These are phyloP conservation scores for Gossypium arboreum DNA, from an alignment of 345 rosid genomes.

Conservation along the genomic window DNA sequence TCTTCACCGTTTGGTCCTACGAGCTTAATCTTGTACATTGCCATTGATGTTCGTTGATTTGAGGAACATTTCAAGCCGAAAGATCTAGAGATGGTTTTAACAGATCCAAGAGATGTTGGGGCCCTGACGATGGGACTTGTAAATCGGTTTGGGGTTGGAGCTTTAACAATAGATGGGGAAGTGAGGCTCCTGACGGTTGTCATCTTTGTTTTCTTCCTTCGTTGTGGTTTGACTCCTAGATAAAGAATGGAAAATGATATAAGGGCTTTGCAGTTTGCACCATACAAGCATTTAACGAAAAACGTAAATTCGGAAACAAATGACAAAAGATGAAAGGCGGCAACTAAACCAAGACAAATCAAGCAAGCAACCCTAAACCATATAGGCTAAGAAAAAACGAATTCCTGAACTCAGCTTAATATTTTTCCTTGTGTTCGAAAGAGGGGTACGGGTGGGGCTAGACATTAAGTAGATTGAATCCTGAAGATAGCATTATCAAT, in stretches of 20 bases:
- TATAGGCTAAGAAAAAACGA: too few relatives aligned
- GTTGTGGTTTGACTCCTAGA: background rate
- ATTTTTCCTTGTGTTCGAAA: too few relatives aligned
- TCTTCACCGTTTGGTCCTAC: conserved; percentile 62
- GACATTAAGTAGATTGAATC: too few relatives aligned
- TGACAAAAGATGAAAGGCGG: background rate
- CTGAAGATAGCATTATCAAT: too few relatives aligned
- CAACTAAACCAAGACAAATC: background rate
- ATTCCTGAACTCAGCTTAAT: too few relatives aligned
- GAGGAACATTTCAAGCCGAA: conserved; percentile 57
- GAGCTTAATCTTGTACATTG: conserved; percentile 67
- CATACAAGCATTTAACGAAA: background rate
- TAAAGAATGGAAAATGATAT: background rate
- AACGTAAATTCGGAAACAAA: background rate
- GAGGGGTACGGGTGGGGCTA: too few relatives aligned
- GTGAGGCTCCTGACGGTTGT: conserved; percentile 37
- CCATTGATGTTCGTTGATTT: conserved; percentile 46
- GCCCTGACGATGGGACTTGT: conserved; percentile 24
- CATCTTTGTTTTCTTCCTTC: conserved; percentile 30
- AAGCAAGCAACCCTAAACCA: background rate
- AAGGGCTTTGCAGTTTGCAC: background rate
- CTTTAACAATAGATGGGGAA: conserved; percentile 42
- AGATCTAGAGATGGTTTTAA: conserved; percentile 41
- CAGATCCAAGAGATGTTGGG: conserved; percentile 43
- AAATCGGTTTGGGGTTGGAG: conserved; percentile 34